Evolutionary conservation across 768 basidiomycete genomes (phyloP).

Genomic region (Termitomyces sp.): DNA sequence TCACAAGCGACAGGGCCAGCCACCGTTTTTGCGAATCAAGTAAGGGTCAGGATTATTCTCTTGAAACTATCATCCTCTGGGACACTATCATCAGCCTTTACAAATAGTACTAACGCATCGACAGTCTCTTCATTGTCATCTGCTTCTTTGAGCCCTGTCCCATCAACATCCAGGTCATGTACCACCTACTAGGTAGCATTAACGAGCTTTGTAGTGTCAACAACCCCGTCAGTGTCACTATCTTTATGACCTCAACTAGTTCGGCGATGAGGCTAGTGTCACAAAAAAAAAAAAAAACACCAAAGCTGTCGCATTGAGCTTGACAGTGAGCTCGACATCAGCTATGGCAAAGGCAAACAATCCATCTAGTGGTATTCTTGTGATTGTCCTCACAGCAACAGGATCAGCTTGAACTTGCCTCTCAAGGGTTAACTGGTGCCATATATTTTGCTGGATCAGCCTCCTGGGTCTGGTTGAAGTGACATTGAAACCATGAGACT

Average conservation of each 20-base stretch:
- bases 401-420: constrained; percentile 11
- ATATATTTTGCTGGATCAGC: not conserved
- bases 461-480: not conserved
- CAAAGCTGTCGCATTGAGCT: not conserved
- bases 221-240: not conserved
- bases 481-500: not conserved
- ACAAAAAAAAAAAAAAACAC: not conserved
- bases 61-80: constrained; percentile 2
- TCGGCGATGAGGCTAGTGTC: too few relatives aligned
- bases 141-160: not conserved
- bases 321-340: not conserved
- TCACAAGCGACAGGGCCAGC: constrained; percentile 9
- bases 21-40: constrained; percentile 8
- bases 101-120: not conserved
- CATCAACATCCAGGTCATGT: not conserved
- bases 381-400: constrained; percentile 10
- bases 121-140: not conserved
- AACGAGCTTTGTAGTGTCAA: not conserved
- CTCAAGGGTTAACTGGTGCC: constrained; percentile 6
- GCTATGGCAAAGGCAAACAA: not conserved
- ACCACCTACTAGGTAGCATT: not conserved
- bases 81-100: not conserved
- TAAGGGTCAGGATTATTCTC: constrained; percentile 6
- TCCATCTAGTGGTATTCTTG: not conserved
- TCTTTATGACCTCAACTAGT: not conserved